These are phyloP conservation scores for Aspergillus wentii DNA, from an alignment of 495 filamentous ascomycete species.

Conservation along the genomic window DNA sequence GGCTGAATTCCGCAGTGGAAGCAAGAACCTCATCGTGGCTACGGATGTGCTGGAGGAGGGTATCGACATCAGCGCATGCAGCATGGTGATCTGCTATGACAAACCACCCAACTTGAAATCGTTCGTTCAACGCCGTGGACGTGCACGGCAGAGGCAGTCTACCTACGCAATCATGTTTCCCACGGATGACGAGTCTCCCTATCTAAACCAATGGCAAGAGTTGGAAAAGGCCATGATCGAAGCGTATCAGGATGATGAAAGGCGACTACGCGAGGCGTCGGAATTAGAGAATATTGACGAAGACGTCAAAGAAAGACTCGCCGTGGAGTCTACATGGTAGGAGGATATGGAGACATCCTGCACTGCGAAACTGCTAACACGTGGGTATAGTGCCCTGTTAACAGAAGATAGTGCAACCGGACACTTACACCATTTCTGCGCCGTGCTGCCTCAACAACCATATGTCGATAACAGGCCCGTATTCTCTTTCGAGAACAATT, in stretches of 20 bases:
- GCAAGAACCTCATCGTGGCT: conserved; percentile 72
- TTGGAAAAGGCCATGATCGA: conserved; percentile 71
- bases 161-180: conserved; percentile 63
- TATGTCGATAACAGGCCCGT: conserved; percentile 50
- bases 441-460: conserved; percentile 48
- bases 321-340: conserved; percentile 51
- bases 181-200: conserved; percentile 26
- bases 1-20: conserved; percentile 61
- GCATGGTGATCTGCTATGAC: conserved; percentile 83
- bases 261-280: conserved; percentile 40
- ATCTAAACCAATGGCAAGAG: conserved; percentile 48
- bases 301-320: conserved; percentile 40
- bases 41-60: conserved; percentile 91
- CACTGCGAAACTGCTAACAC: no score
- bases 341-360: background rate
- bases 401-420: conserved; percentile 64
- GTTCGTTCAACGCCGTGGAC: conserved; percentile 83
- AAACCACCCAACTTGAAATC: conserved; percentile 71
- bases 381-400: conserved; percentile 57
- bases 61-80: conserved; percentile 82
- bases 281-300: conserved; percentile 45
- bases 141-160: conserved; percentile 69
- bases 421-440: conserved; percentile 84
- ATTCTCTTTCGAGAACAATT: conserved; percentile 36
- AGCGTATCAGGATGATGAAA: conserved; percentile 66